Percentiles rank a stretch among this genome's conserved stretches.
These are phyloP conservation scores for Monosporascus sp. DNA, from an alignment of 2,329 filamentous ascomycete species.

Conservation along the genomic window DNA sequence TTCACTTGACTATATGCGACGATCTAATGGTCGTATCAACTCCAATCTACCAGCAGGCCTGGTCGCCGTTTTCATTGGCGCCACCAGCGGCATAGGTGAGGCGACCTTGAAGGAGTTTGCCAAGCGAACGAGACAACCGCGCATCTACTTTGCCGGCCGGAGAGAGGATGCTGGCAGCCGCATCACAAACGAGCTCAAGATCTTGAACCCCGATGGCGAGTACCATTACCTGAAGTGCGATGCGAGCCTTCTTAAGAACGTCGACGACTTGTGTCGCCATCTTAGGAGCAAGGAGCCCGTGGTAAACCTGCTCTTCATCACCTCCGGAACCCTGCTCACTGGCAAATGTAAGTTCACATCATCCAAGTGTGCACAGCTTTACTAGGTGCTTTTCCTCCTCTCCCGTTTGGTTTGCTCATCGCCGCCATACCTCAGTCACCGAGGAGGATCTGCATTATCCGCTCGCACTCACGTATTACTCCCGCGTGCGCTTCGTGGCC, in stretches of 20 bases:
- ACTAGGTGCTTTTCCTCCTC: no score
- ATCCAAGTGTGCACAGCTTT: no score
- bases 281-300: slow-evolving; percentile 38
- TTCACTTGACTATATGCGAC: slow-evolving; percentile 20
- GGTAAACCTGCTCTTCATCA: slow-evolving; percentile 44
- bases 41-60: slow-evolving; percentile 21
- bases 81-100: slow-evolving; percentile 50
- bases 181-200: slow-evolving; percentile 35
- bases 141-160: slow-evolving; percentile 48
- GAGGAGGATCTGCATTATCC: no score
- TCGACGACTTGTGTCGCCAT: slow-evolving; percentile 42
- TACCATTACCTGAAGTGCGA: slow-evolving; percentile 46
- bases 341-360: slow-evolving; percentile 21
- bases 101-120: slow-evolving; percentile 41
- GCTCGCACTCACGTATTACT: no score
- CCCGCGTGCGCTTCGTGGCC: no score
- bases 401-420: no score
- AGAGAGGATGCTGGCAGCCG: slow-evolving; percentile 30
- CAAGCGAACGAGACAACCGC: slow-evolving; percentile 33
- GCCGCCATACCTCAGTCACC: no score
- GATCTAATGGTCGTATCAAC: slow-evolving; percentile 32
- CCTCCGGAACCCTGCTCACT: slow-evolving; percentile 30
- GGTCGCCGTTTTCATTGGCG: slow-evolving; percentile 48
- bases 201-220: slow-evolving; percentile 36
- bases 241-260: slow-evolving; percentile 43